Evolutionary conservation across 257 asterid species (phyloP).

Genomic region (Petrea volubilis): DNA sequence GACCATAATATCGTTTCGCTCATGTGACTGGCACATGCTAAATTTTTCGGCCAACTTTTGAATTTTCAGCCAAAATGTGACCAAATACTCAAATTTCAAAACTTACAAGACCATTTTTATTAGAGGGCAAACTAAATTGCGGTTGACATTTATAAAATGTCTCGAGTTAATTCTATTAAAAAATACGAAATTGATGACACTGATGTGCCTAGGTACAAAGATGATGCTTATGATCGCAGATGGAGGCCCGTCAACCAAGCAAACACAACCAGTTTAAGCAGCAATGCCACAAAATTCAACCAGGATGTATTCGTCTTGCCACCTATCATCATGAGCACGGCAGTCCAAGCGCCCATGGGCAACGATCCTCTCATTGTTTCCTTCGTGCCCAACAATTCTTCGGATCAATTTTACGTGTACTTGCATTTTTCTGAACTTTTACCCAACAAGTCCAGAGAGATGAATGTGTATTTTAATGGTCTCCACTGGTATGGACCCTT

Average conservation of each 20-base stretch:
- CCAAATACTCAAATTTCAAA: too few species aligned
- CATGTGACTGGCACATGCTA: too few species aligned
- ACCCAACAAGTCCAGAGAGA: conserved; percentile 25
- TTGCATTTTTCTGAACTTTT: conserved; percentile 35
- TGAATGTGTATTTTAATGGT: background rate
- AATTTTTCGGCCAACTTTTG: too few species aligned
- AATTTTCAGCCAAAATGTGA: too few species aligned
- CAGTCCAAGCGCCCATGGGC: background rate
- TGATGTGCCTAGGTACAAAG: conserved; percentile 24
- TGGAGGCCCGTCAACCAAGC: conserved; percentile 8
- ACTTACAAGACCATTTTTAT: too few species aligned
- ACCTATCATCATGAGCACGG: conserved; percentile 23
- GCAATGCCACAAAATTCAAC: background rate
- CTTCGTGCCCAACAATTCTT: background rate
- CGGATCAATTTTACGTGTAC: conserved; percentile 8
- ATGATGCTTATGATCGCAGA: conserved; percentile 31
- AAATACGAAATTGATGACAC: too few species aligned
- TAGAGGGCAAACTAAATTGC: too few species aligned
- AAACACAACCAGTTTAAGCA: background rate
- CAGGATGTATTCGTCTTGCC: background rate
- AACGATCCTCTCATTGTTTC: background rate
- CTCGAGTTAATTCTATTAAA: too few species aligned
- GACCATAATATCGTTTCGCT: too few species aligned
- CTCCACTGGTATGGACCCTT: background rate
- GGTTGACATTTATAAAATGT: too few species aligned